A percentile compares a stretch with the other conserved stretches of the same genome.
These are phyloP conservation scores for Chaetothyriales sp. DNA, from an alignment of 2,329 filamentous ascomycete species.

Conservation along the genomic window DNA sequence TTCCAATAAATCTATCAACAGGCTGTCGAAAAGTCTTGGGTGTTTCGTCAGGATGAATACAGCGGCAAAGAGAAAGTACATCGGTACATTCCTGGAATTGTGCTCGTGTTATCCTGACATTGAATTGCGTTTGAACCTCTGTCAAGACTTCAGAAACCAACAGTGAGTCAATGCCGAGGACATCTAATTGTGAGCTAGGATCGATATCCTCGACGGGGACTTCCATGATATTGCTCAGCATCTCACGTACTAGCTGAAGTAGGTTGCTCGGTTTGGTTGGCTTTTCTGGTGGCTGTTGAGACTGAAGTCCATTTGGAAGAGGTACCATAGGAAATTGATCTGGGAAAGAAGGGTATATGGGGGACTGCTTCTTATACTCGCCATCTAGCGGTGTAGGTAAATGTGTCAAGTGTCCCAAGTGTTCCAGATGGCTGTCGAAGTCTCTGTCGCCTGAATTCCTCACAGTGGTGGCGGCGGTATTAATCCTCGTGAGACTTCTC, in stretches of 20 bases:
- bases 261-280: background rate
- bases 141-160: conserved; percentile 16
- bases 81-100: background rate
- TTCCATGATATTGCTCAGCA: background rate
- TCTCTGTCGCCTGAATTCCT: background rate
- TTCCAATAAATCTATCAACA: background rate
- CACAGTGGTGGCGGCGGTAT: background rate
- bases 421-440: no score
- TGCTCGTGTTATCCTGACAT: background rate
- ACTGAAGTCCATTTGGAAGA: background rate
- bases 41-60: background rate
- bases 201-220: background rate
- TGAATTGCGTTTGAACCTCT: conserved; percentile 10
- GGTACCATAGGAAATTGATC: background rate
- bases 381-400: background rate
- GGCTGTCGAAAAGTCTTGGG: background rate
- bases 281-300: background rate
- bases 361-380: background rate
- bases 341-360: background rate
- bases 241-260: background rate
- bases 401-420: background rate
- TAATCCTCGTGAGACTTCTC: conserved; percentile 6
- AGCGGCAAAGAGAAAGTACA: background rate
- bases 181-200: background rate
- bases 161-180: conserved; percentile 19